Conservation (phyloP, 148 eudicot genomes). For the Chenopodium berlandieri region DNA sequence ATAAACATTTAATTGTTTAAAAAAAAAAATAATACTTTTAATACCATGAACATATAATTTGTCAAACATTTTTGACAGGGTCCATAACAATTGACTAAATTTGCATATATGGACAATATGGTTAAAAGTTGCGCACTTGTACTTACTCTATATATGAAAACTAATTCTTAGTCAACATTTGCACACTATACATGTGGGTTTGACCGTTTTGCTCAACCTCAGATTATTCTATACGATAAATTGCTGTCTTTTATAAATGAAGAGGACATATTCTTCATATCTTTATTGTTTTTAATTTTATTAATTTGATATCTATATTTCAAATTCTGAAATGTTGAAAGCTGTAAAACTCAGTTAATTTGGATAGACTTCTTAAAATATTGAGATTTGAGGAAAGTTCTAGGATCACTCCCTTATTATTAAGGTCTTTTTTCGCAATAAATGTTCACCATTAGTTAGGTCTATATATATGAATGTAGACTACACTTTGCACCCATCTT, state of each 20-base stretch:
- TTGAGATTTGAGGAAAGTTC: background rate
- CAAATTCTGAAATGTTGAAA: background rate
- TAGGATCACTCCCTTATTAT: background rate
- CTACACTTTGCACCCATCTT: background rate
- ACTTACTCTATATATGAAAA: background rate
- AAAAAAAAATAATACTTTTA: too few relatives aligned
- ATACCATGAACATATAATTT: too few relatives aligned
- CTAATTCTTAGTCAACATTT: conserved; percentile 1
- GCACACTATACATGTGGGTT: background rate
- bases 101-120: too few relatives aligned
- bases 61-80: too few relatives aligned
- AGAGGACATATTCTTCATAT: background rate
- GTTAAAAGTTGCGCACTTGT: too few relatives aligned
- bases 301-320: background rate
- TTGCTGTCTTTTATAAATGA: background rate
- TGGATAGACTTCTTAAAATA: background rate
- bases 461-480: background rate
- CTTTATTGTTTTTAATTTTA: background rate
- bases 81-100: too few relatives aligned
- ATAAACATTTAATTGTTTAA: too few relatives aligned
- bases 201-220: background rate
- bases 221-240: background rate
- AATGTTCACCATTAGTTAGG: background rate
- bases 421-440: background rate
- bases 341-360: background rate